Conservation (phyloP, 1,284 basidiomycete genomes). For the Violaceomyces palustris region DNA sequence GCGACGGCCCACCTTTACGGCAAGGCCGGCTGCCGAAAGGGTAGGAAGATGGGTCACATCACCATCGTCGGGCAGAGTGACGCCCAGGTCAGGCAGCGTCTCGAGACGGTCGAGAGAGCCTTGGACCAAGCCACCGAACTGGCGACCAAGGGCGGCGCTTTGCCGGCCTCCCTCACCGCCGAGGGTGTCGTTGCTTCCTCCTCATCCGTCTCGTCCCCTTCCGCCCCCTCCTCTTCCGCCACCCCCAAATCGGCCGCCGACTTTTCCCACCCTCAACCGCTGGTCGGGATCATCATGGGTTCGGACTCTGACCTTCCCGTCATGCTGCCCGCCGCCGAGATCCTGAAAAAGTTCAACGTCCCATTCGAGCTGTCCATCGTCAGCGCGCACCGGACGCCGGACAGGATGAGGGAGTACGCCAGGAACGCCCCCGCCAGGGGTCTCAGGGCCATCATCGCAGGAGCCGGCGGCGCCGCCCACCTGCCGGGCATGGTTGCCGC, state of each 20-base stretch:
- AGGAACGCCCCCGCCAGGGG: constrained; percentile 71
- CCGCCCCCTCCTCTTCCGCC: background rate
- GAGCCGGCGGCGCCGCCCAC: constrained; percentile 94
- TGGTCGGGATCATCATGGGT: constrained; percentile 96
- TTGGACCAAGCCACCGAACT: constrained; percentile 42
- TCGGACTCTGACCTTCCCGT: constrained; percentile 94
- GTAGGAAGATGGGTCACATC: constrained; percentile 97
- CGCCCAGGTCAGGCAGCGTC: constrained; percentile 64
- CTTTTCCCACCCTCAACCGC: constrained; percentile 62
- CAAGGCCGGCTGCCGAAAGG: constrained; percentile 80
- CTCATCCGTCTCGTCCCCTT: constrained; percentile 2
- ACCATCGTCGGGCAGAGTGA: constrained; percentile 82
- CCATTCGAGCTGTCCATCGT: constrained; percentile 95
- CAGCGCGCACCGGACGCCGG: constrained; percentile 90
- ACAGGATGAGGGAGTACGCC: constrained; percentile 78
- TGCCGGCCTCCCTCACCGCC: constrained; percentile 26
- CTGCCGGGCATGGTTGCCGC: constrained; percentile 96
- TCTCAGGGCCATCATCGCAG: constrained; percentile 76
- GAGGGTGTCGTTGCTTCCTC: constrained; percentile 19
- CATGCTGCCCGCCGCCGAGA: constrained; percentile 82
- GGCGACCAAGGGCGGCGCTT: constrained; percentile 20
- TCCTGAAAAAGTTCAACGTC: constrained; percentile 74
- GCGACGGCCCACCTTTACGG: constrained; percentile 86
- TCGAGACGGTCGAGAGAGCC: constrained; percentile 35
- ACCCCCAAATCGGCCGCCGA: constrained; percentile 49